These are phyloP conservation scores for Takakia lepidozioides DNA, from an alignment of 225 moss, liverwort and hornwort genomes.

Conservation along the genomic window DNA sequence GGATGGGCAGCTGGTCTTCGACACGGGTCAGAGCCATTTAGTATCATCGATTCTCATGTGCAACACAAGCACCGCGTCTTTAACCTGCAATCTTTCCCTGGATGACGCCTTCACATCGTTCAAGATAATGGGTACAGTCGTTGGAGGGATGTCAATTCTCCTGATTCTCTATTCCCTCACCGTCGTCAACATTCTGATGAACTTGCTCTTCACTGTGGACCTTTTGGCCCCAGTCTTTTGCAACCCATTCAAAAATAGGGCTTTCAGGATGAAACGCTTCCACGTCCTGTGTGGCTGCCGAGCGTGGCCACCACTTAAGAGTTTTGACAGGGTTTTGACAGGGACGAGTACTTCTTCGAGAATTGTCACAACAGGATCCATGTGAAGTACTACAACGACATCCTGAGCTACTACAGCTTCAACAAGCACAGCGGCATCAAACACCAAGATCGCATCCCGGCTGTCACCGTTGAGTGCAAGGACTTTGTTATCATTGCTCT, in stretches of 20 bases:
- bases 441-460: not conserved
- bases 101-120: not conserved
- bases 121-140: not conserved
- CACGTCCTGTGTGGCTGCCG: not conserved
- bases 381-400: not conserved
- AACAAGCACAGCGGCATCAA: not conserved
- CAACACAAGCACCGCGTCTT: constrained; percentile 1
- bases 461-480: not conserved
- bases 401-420: constrained; percentile 1
- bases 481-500: not conserved
- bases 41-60: not conserved
- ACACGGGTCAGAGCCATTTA: not conserved
- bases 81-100: not conserved
- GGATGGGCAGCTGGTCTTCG: not conserved
- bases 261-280: not conserved
- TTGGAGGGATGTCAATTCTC: not conserved
- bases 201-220: not conserved
- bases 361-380: constrained; percentile 2
- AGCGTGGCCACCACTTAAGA: not conserved
- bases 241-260: constrained; percentile 1
- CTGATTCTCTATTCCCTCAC: not conserved
- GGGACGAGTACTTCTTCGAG: constrained; percentile 1
- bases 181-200: not conserved
- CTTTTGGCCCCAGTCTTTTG: not conserved
- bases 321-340: not conserved